Conservation (phyloP, 164 flowering plant genomes). For the Amborella trichopoda region DNA sequence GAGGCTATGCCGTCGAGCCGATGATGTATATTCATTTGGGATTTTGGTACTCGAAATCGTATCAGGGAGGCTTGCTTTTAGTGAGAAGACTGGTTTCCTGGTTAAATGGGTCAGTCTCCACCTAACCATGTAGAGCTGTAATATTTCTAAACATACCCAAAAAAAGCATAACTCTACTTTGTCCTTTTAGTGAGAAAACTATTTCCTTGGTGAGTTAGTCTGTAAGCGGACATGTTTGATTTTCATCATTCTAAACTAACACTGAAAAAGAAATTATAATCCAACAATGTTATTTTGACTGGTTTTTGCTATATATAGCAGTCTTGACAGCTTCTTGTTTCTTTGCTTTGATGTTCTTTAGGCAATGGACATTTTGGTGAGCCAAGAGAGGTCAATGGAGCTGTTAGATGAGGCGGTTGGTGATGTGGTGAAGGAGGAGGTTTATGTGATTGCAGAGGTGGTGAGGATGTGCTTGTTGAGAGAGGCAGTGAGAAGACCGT, state of each 20-base stretch:
- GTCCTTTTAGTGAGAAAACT: too few species aligned
- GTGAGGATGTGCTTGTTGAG: not conserved
- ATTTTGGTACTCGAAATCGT: not conserved
- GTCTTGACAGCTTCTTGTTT: too few species aligned
- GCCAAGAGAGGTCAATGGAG: not conserved
- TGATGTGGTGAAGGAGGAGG: not conserved
- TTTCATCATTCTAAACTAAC: too few species aligned
- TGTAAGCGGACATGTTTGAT: too few species aligned
- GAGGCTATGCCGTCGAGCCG: not conserved
- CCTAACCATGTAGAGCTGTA: too few species aligned
- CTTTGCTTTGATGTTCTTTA: too few species aligned
- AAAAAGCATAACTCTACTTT: too few species aligned
- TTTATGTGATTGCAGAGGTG: not conserved
- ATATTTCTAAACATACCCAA: too few species aligned
- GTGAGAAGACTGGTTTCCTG: too few species aligned
- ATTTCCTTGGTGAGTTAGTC: too few species aligned
- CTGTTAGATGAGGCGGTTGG: not conserved
- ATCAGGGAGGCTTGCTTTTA: conserved; percentile 1
- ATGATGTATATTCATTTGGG: not conserved
- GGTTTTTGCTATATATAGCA: not conserved
- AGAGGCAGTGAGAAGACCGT: not conserved
- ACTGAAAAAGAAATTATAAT: too few species aligned
- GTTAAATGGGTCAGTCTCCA: too few species aligned
- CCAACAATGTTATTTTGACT: not conserved
- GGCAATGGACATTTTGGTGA: not conserved